These are phyloP conservation scores for Solanum piurae DNA, from an alignment of 257 asterid genomes.

Conservation along the genomic window DNA sequence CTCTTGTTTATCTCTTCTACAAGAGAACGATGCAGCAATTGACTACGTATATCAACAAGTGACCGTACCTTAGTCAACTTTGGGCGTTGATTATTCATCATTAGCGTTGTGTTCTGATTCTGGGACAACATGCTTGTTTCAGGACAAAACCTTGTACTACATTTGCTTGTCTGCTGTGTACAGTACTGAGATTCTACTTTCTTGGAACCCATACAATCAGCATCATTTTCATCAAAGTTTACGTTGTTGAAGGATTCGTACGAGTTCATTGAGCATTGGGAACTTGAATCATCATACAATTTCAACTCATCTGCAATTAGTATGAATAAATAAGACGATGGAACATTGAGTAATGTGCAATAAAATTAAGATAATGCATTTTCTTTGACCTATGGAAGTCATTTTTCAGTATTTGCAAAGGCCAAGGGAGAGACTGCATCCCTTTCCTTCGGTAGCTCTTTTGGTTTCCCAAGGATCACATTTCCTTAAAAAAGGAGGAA, in stretches of 20 bases:
- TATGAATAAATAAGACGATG: background rate
- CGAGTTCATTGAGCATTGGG: constrained; percentile 42
- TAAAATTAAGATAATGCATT: background rate
- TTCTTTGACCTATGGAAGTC: background rate
- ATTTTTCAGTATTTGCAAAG: background rate
- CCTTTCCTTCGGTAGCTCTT: too few relatives aligned
- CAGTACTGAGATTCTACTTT: constrained; percentile 6
- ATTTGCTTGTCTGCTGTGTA: constrained; percentile 9
- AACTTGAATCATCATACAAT: constrained; percentile 38
- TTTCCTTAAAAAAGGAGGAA: background rate
- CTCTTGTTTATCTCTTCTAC: constrained; percentile 55
- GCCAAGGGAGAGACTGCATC: too few relatives aligned
- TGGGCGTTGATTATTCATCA: constrained; percentile 5
- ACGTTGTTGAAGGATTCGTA: constrained; percentile 22
- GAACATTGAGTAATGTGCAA: background rate
- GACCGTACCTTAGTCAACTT: constrained; percentile 38
- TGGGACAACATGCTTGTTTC: constrained; percentile 7
- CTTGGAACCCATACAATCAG: background rate
- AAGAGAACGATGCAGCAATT: constrained; percentile 43
- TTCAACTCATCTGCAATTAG: constrained; percentile 28
- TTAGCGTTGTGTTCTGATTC: constrained; percentile 3
- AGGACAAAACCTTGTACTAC: constrained; percentile 45
- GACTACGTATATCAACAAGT: constrained; percentile 54
- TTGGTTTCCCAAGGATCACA: background rate
- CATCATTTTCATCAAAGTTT: constrained; percentile 24